Conservation (phyloP, 176 grass and related monocot genomes). For the Sorghum bicolor region DNA sequence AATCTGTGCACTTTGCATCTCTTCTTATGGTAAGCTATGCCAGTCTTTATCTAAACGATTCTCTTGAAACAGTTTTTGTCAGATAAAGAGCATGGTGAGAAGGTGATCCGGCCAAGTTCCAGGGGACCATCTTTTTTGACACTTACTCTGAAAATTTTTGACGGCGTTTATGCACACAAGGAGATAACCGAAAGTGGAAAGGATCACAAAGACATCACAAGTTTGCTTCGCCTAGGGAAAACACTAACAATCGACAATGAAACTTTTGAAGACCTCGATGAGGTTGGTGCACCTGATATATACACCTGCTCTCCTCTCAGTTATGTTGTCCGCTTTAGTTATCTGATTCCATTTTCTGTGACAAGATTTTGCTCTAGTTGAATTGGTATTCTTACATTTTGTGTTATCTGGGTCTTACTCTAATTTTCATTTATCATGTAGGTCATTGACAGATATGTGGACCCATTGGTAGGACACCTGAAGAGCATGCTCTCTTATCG, state of each 20-base stretch:
- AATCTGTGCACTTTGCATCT: not conserved
- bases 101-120: constrained; percentile 84
- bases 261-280: constrained; percentile 98
- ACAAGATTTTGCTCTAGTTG: not conserved
- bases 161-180: constrained; percentile 88
- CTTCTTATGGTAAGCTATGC: not conserved
- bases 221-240: constrained; percentile 92
- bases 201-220: constrained; percentile 95
- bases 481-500: constrained; percentile 88
- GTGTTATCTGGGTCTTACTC: not conserved
- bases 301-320: not conserved
- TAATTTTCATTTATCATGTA: constrained; percentile 27
- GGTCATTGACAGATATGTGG: constrained; percentile 97
- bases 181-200: constrained; percentile 94
- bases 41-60: not conserved
- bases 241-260: constrained; percentile 81
- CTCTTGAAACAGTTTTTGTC: constrained; percentile 63
- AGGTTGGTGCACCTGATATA: constrained; percentile 51
- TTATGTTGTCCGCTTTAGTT: not conserved
- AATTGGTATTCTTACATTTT: not conserved
- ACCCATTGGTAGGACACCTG: constrained; percentile 80
- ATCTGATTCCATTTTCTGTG: not conserved
- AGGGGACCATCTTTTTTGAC: constrained; percentile 84
- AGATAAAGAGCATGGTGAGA: constrained; percentile 88
- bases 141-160: constrained; percentile 85